Percentiles rank a stretch among this genome's conserved stretches.
phyloP scores from a whole-genome alignment of 495 filamentous ascomycete species.

The Penicillium bovifimosum region DNA sequence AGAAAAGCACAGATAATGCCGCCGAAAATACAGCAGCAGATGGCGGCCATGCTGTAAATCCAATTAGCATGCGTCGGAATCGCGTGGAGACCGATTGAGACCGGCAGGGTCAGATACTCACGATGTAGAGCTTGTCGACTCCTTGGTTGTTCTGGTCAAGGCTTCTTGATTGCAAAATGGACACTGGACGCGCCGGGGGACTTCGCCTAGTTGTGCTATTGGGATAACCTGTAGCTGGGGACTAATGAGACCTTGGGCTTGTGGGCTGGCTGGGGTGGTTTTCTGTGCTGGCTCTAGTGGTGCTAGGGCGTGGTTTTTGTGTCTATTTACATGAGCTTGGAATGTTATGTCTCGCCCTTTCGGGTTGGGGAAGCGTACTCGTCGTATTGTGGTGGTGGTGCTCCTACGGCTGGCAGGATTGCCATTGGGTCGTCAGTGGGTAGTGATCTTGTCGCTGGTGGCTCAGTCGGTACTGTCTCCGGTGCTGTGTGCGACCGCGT shows the following conservation, averaged over 20 bases:
- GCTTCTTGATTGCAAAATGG: conserved; percentile 13
- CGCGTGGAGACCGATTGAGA: no score
- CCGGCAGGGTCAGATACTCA: not conserved
- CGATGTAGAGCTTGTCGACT: conserved; percentile 12
- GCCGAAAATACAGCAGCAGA: conserved; percentile 15
- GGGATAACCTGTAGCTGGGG: not conserved
- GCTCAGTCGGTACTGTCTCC: not conserved
- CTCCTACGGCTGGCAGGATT: not conserved
- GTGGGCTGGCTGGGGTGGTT: not conserved
- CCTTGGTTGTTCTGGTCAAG: conserved; percentile 9
- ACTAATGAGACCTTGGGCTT: not conserved
- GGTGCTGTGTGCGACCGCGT: not conserved
- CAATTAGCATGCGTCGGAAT: not conserved
- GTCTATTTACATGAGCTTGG: not conserved
- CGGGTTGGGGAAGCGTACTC: not conserved
- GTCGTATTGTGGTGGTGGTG: conserved; percentile 1
- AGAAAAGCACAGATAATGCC: conserved; percentile 14
- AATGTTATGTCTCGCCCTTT: not conserved
- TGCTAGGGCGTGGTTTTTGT: not conserved
- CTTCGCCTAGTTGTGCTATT: conserved; percentile 3
- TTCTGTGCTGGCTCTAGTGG: not conserved
- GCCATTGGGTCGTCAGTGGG: not conserved
- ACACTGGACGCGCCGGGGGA: conserved; percentile 8
- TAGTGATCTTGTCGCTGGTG: not conserved
- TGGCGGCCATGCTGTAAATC: conserved; percentile 9